Base-by-base conservation (phyloP, 164 flowering plant genomes). In the Aristolochia californica region DNA sequence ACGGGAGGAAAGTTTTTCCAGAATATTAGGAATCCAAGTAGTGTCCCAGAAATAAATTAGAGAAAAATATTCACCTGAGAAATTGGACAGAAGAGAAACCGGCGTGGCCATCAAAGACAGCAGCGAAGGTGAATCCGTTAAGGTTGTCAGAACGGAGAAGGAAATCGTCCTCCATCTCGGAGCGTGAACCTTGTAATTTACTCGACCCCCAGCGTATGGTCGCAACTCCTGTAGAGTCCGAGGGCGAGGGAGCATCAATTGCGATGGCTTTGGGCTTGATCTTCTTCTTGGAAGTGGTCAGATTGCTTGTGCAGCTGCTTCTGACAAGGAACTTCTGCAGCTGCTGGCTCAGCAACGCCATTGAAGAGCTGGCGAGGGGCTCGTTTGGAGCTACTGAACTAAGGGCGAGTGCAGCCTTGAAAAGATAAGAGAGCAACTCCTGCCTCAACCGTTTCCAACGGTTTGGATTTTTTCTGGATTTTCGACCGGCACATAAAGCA, bases 101-200 rank as follows among this genome's bases (percentile, higher is more conserved):
- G 20, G 80, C 96, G 58, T 94, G 99, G 47, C 99, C 97, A 67
- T 93, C 99, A 49, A 94, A 80, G 57, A 94, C 96, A 0, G 97
- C 99, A 22, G 97, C 99, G 61, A 74, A 94, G 34, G 84, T 79
- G 76, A 89, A 89, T 0, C 84, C 95, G 45, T 73, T 66, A 51
- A 80, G 75, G 11, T 67, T 78, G 43, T 85, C 88, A 0, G 94
- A 65, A 24, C 80, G 75, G 28, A 87, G 62, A 45, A 93, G 72
- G 45, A 75, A 64, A 60, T 78, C 97, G 54, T 93, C 97, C 66
- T 93, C 99, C 99, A 89, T 93, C 77, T 89, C 99, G 13, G 85
- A 88, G 1, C 96, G 73, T 0, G 64, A 61, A 10, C 99, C 99
- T 65, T 91, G 95, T 59, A 83, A 52, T 25, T 60, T 53, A 20